Evolutionary conservation across 208 protist species (phyloP).

Genomic region (Strigomonas galati): DNA sequence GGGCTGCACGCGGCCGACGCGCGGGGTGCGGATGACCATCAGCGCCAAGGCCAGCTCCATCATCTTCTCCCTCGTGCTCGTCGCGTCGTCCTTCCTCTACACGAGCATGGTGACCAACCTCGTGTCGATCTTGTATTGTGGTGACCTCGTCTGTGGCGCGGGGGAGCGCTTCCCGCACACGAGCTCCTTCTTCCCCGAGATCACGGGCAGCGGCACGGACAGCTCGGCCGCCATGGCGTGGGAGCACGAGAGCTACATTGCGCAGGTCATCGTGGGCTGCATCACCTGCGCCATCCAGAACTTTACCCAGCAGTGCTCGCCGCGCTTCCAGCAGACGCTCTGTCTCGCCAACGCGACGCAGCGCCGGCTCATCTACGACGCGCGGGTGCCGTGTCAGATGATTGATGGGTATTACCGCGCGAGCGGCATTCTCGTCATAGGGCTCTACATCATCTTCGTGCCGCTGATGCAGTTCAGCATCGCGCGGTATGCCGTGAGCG

Average conservation of each 20-base stretch:
- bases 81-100: conserved; percentile 49
- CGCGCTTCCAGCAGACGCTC: conserved; percentile 23
- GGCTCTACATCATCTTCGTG: conserved; percentile 39
- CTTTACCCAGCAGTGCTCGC: conserved; percentile 45
- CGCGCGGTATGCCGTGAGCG: conserved; percentile 35
- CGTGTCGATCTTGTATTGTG: conserved; percentile 56
- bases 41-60: conserved; percentile 9
- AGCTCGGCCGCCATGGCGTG: not conserved
- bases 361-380: conserved; percentile 50
- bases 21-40: conserved; percentile 19
- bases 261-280: conserved; percentile 26
- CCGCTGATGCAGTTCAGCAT: conserved; percentile 54
- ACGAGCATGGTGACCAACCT: conserved; percentile 56
- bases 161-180: conserved; percentile 27
- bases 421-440: conserved; percentile 33
- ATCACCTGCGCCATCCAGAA: conserved; percentile 36
- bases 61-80: conserved; percentile 37
- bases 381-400: conserved; percentile 37
- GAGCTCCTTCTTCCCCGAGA: conserved; percentile 32
- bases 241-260: no score
- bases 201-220: not conserved
- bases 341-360: conserved; percentile 22
- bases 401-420: conserved; percentile 41
- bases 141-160: conserved; percentile 27
- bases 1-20: conserved; percentile 38